These are phyloP conservation scores for Solanum boliviense DNA, from an alignment of 257 asterid species.

Conservation along the genomic window DNA sequence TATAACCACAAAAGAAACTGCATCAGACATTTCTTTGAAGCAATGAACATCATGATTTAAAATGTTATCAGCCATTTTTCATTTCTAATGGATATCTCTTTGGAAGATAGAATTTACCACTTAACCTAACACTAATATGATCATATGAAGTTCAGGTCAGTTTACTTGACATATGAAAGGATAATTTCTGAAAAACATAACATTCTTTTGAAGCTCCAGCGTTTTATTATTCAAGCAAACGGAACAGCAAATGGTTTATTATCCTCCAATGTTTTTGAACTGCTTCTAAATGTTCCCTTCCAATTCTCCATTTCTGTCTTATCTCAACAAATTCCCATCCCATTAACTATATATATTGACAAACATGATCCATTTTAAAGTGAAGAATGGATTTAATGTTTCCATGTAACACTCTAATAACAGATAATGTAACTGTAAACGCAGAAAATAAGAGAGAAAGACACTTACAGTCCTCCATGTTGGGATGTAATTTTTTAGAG, in stretches of 20 bases:
- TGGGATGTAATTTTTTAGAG: constrained; percentile 14
- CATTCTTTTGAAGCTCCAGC: background rate
- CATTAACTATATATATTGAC: background rate
- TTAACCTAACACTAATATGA: background rate
- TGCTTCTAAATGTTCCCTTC: background rate
- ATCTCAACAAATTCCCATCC: background rate
- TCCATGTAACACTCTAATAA: background rate
- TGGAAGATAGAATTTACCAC: background rate
- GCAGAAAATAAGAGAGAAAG: background rate
- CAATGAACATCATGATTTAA: background rate
- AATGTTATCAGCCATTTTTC: background rate
- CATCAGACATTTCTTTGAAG: background rate
- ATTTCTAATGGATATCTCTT: background rate
- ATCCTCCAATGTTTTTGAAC: background rate
- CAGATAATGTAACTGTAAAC: background rate
- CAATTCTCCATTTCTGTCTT: background rate
- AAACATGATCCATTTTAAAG: background rate
- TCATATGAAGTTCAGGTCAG: background rate
- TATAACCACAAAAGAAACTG: background rate
- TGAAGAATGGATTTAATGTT: background rate
- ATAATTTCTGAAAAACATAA: background rate
- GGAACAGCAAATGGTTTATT: background rate
- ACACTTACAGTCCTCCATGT: constrained; percentile 13
- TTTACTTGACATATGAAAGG: background rate
- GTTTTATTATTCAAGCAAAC: background rate